Conservation (phyloP, 768 basidiomycete species). For the Termitomyces sp. region DNA sequence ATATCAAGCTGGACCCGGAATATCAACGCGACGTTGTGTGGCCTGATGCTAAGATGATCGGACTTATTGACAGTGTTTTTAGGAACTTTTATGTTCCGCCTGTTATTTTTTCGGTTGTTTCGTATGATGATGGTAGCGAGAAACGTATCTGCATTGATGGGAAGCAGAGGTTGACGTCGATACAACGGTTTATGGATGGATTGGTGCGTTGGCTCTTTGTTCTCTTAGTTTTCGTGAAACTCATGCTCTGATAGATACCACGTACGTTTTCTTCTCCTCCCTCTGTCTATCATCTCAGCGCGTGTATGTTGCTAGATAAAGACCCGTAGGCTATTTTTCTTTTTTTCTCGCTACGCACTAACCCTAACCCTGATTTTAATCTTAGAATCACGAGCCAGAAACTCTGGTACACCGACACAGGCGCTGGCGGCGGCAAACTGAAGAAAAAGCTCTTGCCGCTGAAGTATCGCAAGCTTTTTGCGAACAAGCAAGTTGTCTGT, state of each 20-base stretch:
- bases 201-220: slow-evolving; percentile 12
- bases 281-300: slow-evolving; percentile 33
- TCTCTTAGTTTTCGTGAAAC: not conserved
- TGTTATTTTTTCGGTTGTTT: slow-evolving; percentile 63
- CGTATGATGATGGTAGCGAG: slow-evolving; percentile 62
- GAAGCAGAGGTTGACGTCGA: slow-evolving; percentile 66
- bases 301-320: slow-evolving; percentile 20
- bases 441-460: slow-evolving; percentile 38
- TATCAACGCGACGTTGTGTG: slow-evolving; percentile 85
- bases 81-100: slow-evolving; percentile 80
- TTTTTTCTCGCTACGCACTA: not conserved
- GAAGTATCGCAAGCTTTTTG: slow-evolving; percentile 53
- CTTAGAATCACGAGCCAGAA: slow-evolving; percentile 39
- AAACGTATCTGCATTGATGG: slow-evolving; percentile 48
- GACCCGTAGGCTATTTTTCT: slow-evolving; percentile 13
- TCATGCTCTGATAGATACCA: slow-evolving; percentile 7
- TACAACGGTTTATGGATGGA: slow-evolving; percentile 30
- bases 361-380: not conserved
- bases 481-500: slow-evolving; percentile 77
- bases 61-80: slow-evolving; percentile 74
- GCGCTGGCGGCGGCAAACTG: not conserved
- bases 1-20: slow-evolving; percentile 73
- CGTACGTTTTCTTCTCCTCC: slow-evolving; percentile 15
- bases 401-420: slow-evolving; percentile 45
- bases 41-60: slow-evolving; percentile 72